phyloP scores from a whole-genome alignment of 352 stramenopile species.

The Phytophthora hibernalis region DNA sequence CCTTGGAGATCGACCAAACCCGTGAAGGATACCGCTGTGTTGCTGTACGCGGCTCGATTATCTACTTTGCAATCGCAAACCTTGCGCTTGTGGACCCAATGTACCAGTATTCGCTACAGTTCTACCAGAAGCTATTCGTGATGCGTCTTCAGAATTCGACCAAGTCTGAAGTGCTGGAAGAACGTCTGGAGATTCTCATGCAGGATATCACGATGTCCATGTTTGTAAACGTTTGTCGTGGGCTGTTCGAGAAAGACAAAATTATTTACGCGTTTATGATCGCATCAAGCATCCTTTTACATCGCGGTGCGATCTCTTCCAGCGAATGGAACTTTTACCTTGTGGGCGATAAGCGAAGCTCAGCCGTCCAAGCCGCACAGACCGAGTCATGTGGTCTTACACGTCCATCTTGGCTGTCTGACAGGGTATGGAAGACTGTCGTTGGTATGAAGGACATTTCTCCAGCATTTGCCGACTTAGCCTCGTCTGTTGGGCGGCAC shows the following conservation, averaged over 20 bases:
- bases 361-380: constrained; percentile 50
- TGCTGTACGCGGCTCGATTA: constrained; percentile 89
- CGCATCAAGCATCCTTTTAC: constrained; percentile 85
- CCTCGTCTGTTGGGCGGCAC: constrained; percentile 52
- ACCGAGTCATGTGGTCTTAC: constrained; percentile 40
- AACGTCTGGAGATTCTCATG: constrained; percentile 91
- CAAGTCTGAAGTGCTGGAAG: constrained; percentile 82
- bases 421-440: constrained; percentile 79
- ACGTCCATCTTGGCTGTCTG: constrained; percentile 75
- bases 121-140: constrained; percentile 94
- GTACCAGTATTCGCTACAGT: constrained; percentile 96
- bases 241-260: constrained; percentile 96
- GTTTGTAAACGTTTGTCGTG: constrained; percentile 95
- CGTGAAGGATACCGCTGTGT: constrained; percentile 93
- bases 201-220: constrained; percentile 93
- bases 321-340: constrained; percentile 92
- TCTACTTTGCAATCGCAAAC: constrained; percentile 95
- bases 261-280: constrained; percentile 96
- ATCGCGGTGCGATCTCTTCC: constrained; percentile 69
- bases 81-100: constrained; percentile 94
- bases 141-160: constrained; percentile 86
- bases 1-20: constrained; percentile 90
- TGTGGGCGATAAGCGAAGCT: constrained; percentile 85
- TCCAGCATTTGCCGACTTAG: constrained; percentile 53
- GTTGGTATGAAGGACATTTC: constrained; percentile 75